Conservation (phyloP, 208 protist genomes). For the Leishmania lainsoni region DNA sequence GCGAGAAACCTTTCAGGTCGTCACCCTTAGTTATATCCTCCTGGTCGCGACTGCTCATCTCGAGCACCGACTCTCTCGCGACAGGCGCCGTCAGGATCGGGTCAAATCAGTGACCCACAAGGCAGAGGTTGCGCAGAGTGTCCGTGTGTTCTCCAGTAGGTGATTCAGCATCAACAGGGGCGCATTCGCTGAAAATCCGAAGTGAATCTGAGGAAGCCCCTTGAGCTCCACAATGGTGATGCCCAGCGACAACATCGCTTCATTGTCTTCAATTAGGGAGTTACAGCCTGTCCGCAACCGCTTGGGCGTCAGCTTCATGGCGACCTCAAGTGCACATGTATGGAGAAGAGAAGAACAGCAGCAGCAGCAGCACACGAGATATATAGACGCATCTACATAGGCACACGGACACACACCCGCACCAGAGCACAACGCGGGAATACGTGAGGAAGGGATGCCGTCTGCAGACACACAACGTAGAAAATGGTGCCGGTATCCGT, state of each 20-base stretch:
- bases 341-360: neutral
- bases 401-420: neutral
- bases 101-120: slow-evolving; percentile 47
- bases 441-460: neutral
- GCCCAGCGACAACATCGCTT: slow-evolving; percentile 65
- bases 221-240: slow-evolving; percentile 82
- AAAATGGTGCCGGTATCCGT: neutral
- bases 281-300: slow-evolving; percentile 78
- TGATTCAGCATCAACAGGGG: slow-evolving; percentile 57
- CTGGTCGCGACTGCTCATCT: slow-evolving; percentile 49
- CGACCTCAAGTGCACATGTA: neutral
- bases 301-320: slow-evolving; percentile 67
- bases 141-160: slow-evolving; percentile 64
- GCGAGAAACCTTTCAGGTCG: slow-evolving; percentile 76
- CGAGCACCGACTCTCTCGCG: slow-evolving; percentile 54
- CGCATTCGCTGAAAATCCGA: slow-evolving; percentile 73
- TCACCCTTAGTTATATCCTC: slow-evolving; percentile 65
- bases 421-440: neutral
- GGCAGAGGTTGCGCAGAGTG: slow-evolving; percentile 47
- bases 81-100: slow-evolving; percentile 61
- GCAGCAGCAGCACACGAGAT: too few relatives aligned
- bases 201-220: slow-evolving; percentile 81
- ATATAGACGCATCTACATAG: too few relatives aligned
- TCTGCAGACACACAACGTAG: neutral
- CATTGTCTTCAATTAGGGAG: slow-evolving; percentile 54